Percentiles rank a stretch among this genome's conserved stretches.
These are phyloP conservation scores for Amaranthus hypochondriacus DNA, from an alignment of 148 eudicot species.

Conservation along the genomic window DNA sequence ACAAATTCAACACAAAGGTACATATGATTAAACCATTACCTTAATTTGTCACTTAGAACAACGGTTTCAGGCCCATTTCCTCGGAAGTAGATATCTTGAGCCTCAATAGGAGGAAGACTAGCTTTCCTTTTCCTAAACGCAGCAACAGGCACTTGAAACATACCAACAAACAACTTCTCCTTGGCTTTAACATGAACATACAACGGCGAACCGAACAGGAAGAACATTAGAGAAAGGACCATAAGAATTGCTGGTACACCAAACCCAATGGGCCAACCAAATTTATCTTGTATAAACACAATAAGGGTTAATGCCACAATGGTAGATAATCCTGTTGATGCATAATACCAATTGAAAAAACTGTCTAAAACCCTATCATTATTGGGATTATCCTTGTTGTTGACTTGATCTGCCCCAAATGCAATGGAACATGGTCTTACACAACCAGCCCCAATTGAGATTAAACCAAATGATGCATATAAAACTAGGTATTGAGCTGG, in stretches of 20 bases:
- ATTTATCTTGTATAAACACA: constrained; percentile 72
- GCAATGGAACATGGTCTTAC: constrained; percentile 45
- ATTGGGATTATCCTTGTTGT: constrained; percentile 24
- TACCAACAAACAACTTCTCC: constrained; percentile 49
- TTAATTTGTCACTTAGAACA: constrained; percentile 12
- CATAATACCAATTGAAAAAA: constrained; percentile 31
- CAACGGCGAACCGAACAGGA: constrained; percentile 49
- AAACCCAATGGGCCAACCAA: constrained; percentile 70
- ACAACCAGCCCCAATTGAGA: constrained; percentile 46
- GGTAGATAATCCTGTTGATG: constrained; percentile 21
- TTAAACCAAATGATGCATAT: constrained; percentile 27
- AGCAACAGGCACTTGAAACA: constrained; percentile 53
- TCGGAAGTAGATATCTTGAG: constrained; percentile 16
- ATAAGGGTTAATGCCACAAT: constrained; percentile 53
- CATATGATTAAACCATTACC: constrained; percentile 3
- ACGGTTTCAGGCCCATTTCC: constrained; percentile 5
- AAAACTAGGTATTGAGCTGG: constrained; percentile 26
- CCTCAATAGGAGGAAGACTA: constrained; percentile 7
- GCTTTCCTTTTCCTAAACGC: constrained; percentile 38
- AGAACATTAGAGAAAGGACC: constrained; percentile 45
- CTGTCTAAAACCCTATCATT: constrained; percentile 28
- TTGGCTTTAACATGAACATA: constrained; percentile 49
- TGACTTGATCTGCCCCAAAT: constrained; percentile 41
- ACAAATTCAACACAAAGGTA: no score
- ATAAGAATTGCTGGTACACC: constrained; percentile 60